Base-by-base conservation (phyloP, 805 yeast genomes). In the Nakazawaea holstii region DNA sequence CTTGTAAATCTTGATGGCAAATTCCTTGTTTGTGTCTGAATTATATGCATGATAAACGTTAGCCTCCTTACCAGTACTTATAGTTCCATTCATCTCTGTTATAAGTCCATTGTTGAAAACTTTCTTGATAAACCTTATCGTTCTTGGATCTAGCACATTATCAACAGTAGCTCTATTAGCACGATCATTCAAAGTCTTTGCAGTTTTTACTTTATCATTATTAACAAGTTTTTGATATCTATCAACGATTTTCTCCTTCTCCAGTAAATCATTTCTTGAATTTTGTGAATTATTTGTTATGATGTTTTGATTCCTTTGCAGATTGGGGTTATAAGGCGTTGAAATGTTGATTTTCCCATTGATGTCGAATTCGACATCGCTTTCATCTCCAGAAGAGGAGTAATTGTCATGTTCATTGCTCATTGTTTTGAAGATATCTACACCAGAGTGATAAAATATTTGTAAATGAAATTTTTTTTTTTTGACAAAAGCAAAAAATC, bases 1-100 rank as follows among this genome's bases (percentile, higher is more conserved):
- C 66, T 94, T 94, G 70, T 89, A 94, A 49, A 94, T 92, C 61
- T 94, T 94, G 43, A 94, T 87, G 0, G 99, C 99, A 56, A 71
- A 82, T 56, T 80, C 96, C 52, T 70, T 74, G 50, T 70, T 72
- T 11, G 66, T 56, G 13, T 57, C 59, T 47, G 73, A 69, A 48
- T 72, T 66, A 14, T 60, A 69, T 10, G 95, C 97, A 60, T 87
- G 92, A 62, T 94, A 94, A 0, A 94, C 97, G 59, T 94, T 94
- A n/a, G 99, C 99, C 65, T 94, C 99, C 64, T 94, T 94, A 41
- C 99, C 99, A 0, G 99, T 94, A 57, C 94, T 82, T 42, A 94
- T 74, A 62, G 98, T 94, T 10, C 99, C 99, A 57, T 91, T 88
- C 57, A 94, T 83, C 55, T 86, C 80, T 2, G 94, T 80, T 31